These are phyloP conservation scores for Beta lomatogona DNA, from an alignment of 179 eudicot genomes.

Conservation along the genomic window DNA sequence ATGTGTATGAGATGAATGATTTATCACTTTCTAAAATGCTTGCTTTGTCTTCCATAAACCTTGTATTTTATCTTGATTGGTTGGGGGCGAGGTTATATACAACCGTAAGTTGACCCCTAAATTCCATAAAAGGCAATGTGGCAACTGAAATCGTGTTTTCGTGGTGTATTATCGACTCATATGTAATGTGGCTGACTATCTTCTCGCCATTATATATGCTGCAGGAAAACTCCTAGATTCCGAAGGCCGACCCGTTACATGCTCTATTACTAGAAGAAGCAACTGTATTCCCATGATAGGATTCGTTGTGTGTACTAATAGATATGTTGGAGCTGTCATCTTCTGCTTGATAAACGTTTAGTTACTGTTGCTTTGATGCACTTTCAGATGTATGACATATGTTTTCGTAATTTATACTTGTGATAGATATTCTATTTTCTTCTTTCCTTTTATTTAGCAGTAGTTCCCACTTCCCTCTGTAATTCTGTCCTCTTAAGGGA, in stretches of 20 bases:
- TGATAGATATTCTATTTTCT: neutral
- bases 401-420: neutral
- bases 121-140: no score
- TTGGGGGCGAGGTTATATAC: no score
- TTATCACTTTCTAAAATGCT: no score
- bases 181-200: neutral
- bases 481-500: no score
- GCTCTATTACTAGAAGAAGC: constrained; percentile 40
- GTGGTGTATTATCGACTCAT: neutral
- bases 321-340: constrained; percentile 4
- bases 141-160: neutral
- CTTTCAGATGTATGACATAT: neutral
- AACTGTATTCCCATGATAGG: neutral
- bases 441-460: neutral
- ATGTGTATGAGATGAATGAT: no score
- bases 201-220: neutral
- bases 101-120: no score
- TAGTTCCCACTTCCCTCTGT: neutral
- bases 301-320: neutral
- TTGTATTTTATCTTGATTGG: no score
- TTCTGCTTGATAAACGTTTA: constrained; percentile 16
- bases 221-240: constrained; percentile 56
- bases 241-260: constrained; percentile 51
- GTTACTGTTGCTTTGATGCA: neutral
- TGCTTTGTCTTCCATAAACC: no score